Base-by-base conservation (phyloP, 306 rosid species). In the Trifolium repens region DNA sequence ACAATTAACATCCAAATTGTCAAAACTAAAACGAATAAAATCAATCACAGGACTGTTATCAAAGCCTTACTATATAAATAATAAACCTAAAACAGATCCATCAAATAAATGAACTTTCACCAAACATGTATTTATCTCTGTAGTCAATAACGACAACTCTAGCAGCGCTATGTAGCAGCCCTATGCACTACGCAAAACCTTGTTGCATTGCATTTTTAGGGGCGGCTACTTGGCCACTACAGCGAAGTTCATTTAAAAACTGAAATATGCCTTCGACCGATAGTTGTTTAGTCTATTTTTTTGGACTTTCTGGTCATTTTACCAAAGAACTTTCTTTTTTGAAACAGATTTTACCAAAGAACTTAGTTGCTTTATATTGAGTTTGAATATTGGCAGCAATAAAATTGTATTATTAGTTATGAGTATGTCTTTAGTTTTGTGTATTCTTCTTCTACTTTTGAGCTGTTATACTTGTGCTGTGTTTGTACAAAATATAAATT, bases 1-100 rank as follows among this genome's bases (percentile, higher is more conserved):
- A 35, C 60, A 34, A 78, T 71, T 46, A 81, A 15, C 24, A 39
- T 53, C 43, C 43, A 26, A 34, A 22, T 27, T 65, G 13, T 42
- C 44, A 13, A 80, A 76, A 14, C 68, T 52, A 50, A 8, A 69
- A 60, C 19, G n/a, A 64, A 42, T 4, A 32, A 64, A 75, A 74
- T 53, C 81, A 69, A 42, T 4, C 66, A 52, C 54, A 4, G 9
- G 12, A 68, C 19, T 9, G 9, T 7, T 4, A 12, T 10, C 8
- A 12, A 66, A 39, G 58, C 49, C 22, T 46, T 17, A 24, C 61
- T 68, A 15, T 64, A 63, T 5, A 61, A 58, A 60, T 17, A 11
- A 37, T 54, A 67, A 60, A 75, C 66, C 43, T 14, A 27, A 72
- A 16, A 34, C 78, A 84, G 17, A 67, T 53, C 19, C 37, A 27